Conservation (phyloP, 2,329 filamentous ascomycete genomes). For the Diaporthe aspalathi region DNA sequence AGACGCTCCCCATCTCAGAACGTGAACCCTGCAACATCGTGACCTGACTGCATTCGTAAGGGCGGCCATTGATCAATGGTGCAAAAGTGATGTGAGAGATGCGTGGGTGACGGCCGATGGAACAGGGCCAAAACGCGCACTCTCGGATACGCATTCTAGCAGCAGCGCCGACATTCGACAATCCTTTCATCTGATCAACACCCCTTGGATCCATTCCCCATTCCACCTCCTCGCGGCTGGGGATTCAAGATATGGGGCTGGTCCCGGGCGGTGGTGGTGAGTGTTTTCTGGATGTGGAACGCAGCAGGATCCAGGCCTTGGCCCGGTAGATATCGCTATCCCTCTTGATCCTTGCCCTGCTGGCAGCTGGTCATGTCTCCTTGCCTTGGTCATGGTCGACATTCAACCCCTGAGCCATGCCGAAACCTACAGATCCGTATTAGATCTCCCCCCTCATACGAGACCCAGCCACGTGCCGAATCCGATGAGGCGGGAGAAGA, state of each 20-base stretch:
- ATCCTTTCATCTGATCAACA: slow-evolving; percentile 40
- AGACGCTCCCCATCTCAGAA: slow-evolving; percentile 19
- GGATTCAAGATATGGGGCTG: slow-evolving; percentile 34
- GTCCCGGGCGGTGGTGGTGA: slow-evolving; percentile 26
- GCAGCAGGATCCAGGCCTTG: slow-evolving; percentile 27
- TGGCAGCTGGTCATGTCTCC: slow-evolving; percentile 30
- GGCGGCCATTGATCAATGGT: slow-evolving; percentile 20
- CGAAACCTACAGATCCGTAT: slow-evolving; percentile 38
- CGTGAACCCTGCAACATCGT: slow-evolving; percentile 31
- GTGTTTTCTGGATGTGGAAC: slow-evolving; percentile 26
- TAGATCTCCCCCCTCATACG: slow-evolving; percentile 33
- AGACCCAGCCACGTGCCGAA: slow-evolving; percentile 37
- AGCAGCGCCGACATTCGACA: slow-evolving; percentile 33
- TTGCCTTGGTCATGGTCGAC: slow-evolving; percentile 29
- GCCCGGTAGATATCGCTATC: slow-evolving; percentile 20
- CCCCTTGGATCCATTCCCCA: slow-evolving; percentile 32
- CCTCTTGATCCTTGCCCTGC: slow-evolving; percentile 25
- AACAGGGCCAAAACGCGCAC: slow-evolving; percentile 38
- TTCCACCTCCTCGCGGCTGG: slow-evolving; percentile 29
- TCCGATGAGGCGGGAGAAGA: slow-evolving; percentile 31
- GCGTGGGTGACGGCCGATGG: slow-evolving; percentile 37
- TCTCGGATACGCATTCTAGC: slow-evolving; percentile 36
- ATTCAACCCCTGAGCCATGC: slow-evolving; percentile 40
- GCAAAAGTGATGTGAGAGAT: slow-evolving; percentile 26
- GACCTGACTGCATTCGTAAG: slow-evolving; percentile 22